phyloP scores from a whole-genome alignment of 2,329 filamentous ascomycete genomes.

The Exophiala sp. region DNA sequence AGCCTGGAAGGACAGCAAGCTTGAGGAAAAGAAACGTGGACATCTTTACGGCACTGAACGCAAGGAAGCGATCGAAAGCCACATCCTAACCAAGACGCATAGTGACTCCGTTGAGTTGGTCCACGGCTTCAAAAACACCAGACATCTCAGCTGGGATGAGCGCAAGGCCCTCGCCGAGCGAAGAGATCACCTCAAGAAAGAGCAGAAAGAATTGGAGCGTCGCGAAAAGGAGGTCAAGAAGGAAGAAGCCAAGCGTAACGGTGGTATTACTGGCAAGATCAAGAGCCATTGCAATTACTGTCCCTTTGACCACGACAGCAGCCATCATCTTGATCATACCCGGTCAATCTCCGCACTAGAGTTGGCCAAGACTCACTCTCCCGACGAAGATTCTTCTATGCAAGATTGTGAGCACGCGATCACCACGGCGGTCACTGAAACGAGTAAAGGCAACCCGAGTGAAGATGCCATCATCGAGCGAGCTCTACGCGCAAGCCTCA shows the following conservation, averaged over 20 bases:
- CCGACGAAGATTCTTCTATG: not conserved
- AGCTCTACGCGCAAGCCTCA: constrained; percentile 69
- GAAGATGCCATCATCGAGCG: constrained; percentile 70
- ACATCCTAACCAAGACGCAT: constrained; percentile 30
- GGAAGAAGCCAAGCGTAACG: constrained; percentile 22
- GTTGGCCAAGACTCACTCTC: constrained; percentile 14
- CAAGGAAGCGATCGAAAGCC: constrained; percentile 54
- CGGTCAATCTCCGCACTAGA: constrained; percentile 7
- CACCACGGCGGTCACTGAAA: constrained; percentile 63
- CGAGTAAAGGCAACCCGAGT: constrained; percentile 63
- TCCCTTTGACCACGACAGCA: constrained; percentile 23
- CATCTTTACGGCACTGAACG: constrained; percentile 35
- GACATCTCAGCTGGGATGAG: constrained; percentile 51
- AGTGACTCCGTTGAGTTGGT: constrained; percentile 38
- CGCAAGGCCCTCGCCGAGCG: constrained; percentile 48
- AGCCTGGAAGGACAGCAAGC: constrained; percentile 61
- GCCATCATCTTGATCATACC: constrained; percentile 17
- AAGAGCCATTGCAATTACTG: constrained; percentile 25
- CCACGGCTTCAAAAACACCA: constrained; percentile 49
- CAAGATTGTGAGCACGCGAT: constrained; percentile 67
- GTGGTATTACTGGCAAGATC: constrained; percentile 23
- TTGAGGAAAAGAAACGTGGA: constrained; percentile 51
- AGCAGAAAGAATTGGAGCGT: constrained; percentile 27
- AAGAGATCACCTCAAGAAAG: constrained; percentile 25
- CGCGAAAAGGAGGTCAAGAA: constrained; percentile 27